phyloP scores from a whole-genome alignment of 208 protist species.

The Giardia duodenalis region DNA sequence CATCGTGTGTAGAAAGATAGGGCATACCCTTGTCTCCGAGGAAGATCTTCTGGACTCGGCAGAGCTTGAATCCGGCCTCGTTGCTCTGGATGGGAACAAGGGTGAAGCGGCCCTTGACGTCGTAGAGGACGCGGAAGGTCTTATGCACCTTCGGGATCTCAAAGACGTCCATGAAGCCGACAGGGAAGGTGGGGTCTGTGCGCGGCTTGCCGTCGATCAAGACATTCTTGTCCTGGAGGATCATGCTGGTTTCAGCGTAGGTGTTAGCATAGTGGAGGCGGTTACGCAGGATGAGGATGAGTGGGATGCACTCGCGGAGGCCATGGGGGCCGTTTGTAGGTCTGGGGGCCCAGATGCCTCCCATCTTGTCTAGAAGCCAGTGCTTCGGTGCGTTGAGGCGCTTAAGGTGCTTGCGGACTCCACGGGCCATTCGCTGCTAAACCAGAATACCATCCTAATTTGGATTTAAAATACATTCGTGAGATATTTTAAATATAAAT shows the following conservation, averaged over 20 bases:
- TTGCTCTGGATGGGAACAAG: conserved; percentile 75
- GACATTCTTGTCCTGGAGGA: conserved; percentile 79
- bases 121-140: conserved; percentile 91
- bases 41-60: conserved; percentile 68
- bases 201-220: conserved; percentile 85
- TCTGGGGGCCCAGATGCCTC: conserved; percentile 81
- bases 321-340: conserved; percentile 91
- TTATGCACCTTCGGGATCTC: conserved; percentile 88
- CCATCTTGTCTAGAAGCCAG: conserved; percentile 98
- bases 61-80: conserved; percentile 83
- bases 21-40: conserved; percentile 75
- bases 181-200: conserved; percentile 83
- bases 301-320: conserved; percentile 70
- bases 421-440: conserved; percentile 61
- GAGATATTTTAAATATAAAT: too few species aligned
- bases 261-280: conserved; percentile 92
- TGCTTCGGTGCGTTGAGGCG: conserved; percentile 88
- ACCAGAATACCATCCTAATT: too few species aligned
- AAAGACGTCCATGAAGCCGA: conserved; percentile 87
- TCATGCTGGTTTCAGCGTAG: conserved; percentile 74
- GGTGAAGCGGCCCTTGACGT: conserved; percentile 92
- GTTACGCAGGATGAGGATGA: conserved; percentile 73
- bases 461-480: too few species aligned
- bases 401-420: conserved; percentile 97
- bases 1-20: conserved; percentile 89